Evolutionary conservation across 257 asterid genomes (phyloP).

Genomic region (Prunella vulgaris): DNA sequence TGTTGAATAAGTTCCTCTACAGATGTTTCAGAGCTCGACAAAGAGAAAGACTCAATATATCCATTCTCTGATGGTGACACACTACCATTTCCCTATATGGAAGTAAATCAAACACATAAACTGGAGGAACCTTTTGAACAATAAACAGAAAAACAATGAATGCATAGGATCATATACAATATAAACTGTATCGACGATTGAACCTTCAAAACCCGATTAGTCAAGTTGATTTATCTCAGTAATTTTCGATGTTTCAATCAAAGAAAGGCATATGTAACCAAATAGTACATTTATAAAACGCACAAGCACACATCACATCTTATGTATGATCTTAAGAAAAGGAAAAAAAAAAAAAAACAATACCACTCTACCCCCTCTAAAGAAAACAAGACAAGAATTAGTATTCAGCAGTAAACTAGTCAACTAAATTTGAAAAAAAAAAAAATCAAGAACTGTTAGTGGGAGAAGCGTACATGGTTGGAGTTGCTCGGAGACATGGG

Average conservation of each 20-base stretch:
- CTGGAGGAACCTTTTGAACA: not conserved
- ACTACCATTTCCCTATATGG: conserved; percentile 44
- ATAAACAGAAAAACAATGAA: not conserved
- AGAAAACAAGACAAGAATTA: not conserved
- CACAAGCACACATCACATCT: no score
- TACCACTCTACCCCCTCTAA: no score
- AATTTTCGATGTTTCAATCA: no score
- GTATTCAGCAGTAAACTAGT: not conserved
- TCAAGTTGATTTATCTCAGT: not conserved
- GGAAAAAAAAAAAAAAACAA: no score
- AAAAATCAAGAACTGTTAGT: not conserved
- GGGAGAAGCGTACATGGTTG: conserved; percentile 29
- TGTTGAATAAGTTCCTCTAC: conserved; percentile 60
- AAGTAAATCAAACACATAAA: not conserved
- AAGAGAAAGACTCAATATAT: conserved; percentile 34
- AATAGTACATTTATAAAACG: no score
- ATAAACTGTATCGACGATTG: not conserved
- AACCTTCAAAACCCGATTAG: not conserved
- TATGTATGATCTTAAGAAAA: no score
- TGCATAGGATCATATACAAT: not conserved
- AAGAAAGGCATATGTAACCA: no score
- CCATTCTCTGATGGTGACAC: conserved; percentile 49
- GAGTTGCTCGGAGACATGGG: conserved; percentile 41
- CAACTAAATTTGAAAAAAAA: not conserved
- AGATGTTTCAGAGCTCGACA: conserved; percentile 49